These are phyloP conservation scores for Linderina pennispora DNA, from an alignment of 192 early-diverging fungal genomes.

Conservation along the genomic window DNA sequence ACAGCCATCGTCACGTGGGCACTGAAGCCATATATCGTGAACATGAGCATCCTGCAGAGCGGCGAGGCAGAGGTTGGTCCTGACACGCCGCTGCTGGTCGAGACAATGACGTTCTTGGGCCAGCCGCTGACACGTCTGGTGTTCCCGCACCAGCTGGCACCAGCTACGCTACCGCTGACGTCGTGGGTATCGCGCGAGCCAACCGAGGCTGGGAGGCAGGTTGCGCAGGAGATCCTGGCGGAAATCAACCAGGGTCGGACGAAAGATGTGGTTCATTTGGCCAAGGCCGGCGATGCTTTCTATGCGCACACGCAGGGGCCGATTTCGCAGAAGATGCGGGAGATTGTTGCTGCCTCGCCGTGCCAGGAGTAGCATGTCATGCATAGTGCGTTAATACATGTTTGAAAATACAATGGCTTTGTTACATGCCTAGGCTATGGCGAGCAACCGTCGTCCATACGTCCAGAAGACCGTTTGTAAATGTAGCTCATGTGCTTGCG, in stretches of 20 bases:
- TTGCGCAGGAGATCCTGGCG: conserved; percentile 8
- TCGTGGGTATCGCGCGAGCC: conserved; percentile 20
- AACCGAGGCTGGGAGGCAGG: background rate
- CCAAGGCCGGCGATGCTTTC: conserved; percentile 20
- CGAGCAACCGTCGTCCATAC: too few relatives aligned
- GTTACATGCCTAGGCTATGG: too few relatives aligned
- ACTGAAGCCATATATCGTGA: conserved; percentile 25
- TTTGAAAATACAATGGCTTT: too few relatives aligned
- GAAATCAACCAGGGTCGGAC: conserved; percentile 15
- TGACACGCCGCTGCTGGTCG: conserved; percentile 23
- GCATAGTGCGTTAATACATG: too few relatives aligned
- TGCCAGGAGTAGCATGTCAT: conserved; percentile 16
- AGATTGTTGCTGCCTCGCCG: conserved; percentile 18
- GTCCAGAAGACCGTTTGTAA: too few relatives aligned
- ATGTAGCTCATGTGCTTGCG: conserved; percentile 32
- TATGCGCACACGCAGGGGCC: conserved; percentile 35
- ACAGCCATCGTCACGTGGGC: conserved; percentile 34
- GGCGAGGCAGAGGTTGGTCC: background rate
- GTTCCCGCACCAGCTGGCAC: conserved; percentile 18
- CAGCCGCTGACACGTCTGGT: conserved; percentile 21
- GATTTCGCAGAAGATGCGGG: conserved; percentile 13
- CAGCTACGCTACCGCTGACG: conserved; percentile 26
- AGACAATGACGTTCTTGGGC: conserved; percentile 33
- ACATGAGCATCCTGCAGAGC: conserved; percentile 1
- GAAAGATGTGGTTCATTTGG: conserved; percentile 7